Conservation (phyloP, 331 rosid species). For the Prunus yedoensis region DNA sequence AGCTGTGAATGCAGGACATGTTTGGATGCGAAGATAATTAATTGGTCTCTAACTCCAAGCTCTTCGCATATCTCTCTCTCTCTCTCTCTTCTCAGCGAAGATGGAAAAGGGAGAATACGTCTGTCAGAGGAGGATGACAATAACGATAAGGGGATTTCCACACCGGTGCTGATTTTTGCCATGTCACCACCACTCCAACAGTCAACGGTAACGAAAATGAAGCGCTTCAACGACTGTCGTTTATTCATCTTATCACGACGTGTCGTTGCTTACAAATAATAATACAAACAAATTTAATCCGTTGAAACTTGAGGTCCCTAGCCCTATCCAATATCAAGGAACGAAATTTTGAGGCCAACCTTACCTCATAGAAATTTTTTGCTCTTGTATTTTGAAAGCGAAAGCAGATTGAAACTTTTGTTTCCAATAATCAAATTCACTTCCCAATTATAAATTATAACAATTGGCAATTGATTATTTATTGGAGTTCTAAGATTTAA, state of each 20-base stretch:
- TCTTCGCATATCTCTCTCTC: constrained; percentile 18
- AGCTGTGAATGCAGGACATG: constrained; percentile 52
- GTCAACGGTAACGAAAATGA: background rate
- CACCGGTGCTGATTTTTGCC: constrained; percentile 17
- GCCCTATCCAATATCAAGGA: too few species aligned
- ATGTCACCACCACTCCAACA: background rate
- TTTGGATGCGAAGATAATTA: constrained; percentile 10
- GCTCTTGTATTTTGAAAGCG: too few species aligned
- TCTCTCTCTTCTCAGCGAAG: background rate
- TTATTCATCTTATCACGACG: background rate
- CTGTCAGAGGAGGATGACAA: constrained; percentile 21
- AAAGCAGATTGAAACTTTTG: too few species aligned
- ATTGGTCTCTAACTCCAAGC: constrained; percentile 1
- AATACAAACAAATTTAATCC: background rate
- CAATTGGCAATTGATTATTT: too few species aligned
- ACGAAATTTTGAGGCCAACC: too few species aligned
- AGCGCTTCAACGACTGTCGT: constrained; percentile 5
- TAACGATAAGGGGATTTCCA: constrained; percentile 30
- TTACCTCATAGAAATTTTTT: too few species aligned
- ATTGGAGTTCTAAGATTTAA: too few species aligned
- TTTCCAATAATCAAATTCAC: too few species aligned
- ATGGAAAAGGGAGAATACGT: background rate
- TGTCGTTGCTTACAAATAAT: background rate
- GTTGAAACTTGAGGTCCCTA: background rate
- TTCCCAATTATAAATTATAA: too few species aligned